Evolutionary conservation across 2,329 filamentous ascomycete species (phyloP), one percentile per base, ranked within the genome.

Genomic region (Ophiostoma ulmi): DNA sequence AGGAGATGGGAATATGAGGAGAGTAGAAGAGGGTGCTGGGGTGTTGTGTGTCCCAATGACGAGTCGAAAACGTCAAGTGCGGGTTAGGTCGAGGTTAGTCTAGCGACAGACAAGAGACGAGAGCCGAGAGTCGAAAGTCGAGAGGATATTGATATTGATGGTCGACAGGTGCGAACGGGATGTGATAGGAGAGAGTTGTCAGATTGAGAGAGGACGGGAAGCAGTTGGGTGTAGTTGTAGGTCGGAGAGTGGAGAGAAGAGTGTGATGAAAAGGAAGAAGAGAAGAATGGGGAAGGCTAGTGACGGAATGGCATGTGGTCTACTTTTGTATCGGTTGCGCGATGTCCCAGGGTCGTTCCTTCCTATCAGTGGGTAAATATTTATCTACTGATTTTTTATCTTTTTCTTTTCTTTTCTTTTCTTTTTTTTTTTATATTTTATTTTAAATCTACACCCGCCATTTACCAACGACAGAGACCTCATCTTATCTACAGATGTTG

Each of bases 271-370:
- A 26, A 35, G 44, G 7, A 48, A 48, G 17, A 17, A 11, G 4
- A 14, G 13, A 35, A 61, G 26, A 20, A 52, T 14, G 39, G 39
- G 8, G 14, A 35, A 35, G 58, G 52, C 52, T 58, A 58, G 52
- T 8, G 52, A 63, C 11, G n/a, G 22, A 61, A 63, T 63, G 58
- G 58, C 58, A 58, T 58, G 52, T 58, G 52, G n/a, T 14, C 52
- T 26, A 58, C 44, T 58, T 58, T 58, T 58, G 52, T 26, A 58
- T 13, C 13, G 52, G 52, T 48, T 20, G n/a, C 17, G 58, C 26
- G 5, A 63, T 63, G 58, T 35, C 14, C 44, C 52, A 58, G 52
- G 52, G 58, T 63, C 58, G 58, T 17, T 63, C 52, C 52, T 58
- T 26, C 22, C 52, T 26, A 17, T 14, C 14, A n/a, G 26, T 63